Evolutionary conservation across 2,329 filamentous ascomycete genomes (phyloP).

Genomic region (Nothophoma quercina): DNA sequence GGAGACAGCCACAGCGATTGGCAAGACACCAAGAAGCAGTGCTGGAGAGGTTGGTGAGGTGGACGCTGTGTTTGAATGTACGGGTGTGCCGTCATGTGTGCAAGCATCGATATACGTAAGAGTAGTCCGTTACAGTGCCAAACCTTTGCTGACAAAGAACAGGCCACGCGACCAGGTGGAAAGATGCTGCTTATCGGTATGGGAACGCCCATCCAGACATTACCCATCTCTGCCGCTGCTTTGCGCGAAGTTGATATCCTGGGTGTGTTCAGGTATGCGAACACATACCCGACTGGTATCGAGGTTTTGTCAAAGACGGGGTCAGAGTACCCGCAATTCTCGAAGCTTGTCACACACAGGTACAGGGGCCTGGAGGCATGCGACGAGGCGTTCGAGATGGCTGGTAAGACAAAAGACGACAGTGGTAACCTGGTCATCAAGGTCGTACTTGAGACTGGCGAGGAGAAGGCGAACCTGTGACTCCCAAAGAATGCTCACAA

Average conservation of each 20-base stretch:
- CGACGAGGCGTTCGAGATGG: conserved; percentile 72
- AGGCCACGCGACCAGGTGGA: conserved; percentile 71
- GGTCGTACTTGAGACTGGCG: conserved; percentile 64
- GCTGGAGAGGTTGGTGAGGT: conserved; percentile 60
- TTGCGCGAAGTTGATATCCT: conserved; percentile 79
- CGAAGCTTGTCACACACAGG: conserved; percentile 76
- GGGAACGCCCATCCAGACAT: conserved; percentile 77
- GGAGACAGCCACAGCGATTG: conserved; percentile 56
- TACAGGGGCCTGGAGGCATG: conserved; percentile 71
- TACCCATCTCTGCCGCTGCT: conserved; percentile 75
- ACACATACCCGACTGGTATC: conserved; percentile 77
- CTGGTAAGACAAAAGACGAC: conserved; percentile 71
- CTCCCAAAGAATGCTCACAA: too few relatives aligned
- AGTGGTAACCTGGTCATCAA: conserved; percentile 75
- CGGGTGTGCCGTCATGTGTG: conserved; percentile 76
- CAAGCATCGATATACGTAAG: conserved; percentile 74
- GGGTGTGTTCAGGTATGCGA: conserved; percentile 80
- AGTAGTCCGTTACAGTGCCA: neutral
- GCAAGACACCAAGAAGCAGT: conserved; percentile 44
- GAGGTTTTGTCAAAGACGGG: conserved; percentile 60
- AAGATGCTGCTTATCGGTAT: conserved; percentile 80
- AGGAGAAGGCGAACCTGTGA: conserved; percentile 30
- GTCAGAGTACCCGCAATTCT: conserved; percentile 66
- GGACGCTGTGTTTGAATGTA: conserved; percentile 78
- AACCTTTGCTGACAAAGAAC: conserved; percentile 7